A percentile compares a stretch with the other conserved stretches of the same genome.
Evolutionary conservation across 1,284 basidiomycete species (phyloP).

Genomic region (Takashimella tepidaria): DNA sequence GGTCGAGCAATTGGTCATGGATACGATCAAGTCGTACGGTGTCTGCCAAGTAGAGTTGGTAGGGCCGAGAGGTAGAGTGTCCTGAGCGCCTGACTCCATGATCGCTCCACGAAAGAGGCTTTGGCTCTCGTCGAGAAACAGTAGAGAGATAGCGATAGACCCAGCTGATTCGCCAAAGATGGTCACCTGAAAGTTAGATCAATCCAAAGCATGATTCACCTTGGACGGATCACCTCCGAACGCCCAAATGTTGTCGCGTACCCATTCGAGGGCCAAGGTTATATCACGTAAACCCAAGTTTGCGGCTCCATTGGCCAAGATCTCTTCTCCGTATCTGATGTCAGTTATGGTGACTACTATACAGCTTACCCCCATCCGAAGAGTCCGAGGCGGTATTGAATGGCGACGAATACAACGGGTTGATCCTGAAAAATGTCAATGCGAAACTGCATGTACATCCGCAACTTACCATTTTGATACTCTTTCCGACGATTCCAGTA

Average conservation of each 20-base stretch:
- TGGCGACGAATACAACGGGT: conserved; percentile 47
- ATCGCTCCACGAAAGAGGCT: conserved; percentile 43
- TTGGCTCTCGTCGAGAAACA: conserved; percentile 27
- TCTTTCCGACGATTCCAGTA: conserved; percentile 4
- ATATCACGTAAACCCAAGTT: conserved; percentile 51
- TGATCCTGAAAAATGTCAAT: conserved; percentile 15
- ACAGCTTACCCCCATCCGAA: conserved; percentile 45
- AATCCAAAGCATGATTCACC: conserved; percentile 15
- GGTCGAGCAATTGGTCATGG: conserved; percentile 10
- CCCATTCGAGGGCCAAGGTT: conserved; percentile 51
- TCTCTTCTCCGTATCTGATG: conserved; percentile 28
- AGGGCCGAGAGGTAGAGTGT: conserved; percentile 28
- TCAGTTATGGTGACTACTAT: background rate
- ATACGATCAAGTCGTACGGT: conserved; percentile 31
- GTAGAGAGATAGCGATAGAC: conserved; percentile 35
- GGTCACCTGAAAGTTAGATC: conserved; percentile 32
- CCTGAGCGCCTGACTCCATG: conserved; percentile 45
- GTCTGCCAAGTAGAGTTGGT: conserved; percentile 28
- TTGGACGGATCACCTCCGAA: conserved; percentile 52
- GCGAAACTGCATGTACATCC: background rate
- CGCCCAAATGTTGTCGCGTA: conserved; percentile 48
- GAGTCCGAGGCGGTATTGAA: conserved; percentile 50
- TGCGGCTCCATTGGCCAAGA: conserved; percentile 32
- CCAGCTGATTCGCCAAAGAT: conserved; percentile 45
- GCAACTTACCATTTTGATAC: background rate